Evolutionary conservation across 148 eudicot genomes (phyloP).

Genomic region (Rhododendron ovatum): DNA sequence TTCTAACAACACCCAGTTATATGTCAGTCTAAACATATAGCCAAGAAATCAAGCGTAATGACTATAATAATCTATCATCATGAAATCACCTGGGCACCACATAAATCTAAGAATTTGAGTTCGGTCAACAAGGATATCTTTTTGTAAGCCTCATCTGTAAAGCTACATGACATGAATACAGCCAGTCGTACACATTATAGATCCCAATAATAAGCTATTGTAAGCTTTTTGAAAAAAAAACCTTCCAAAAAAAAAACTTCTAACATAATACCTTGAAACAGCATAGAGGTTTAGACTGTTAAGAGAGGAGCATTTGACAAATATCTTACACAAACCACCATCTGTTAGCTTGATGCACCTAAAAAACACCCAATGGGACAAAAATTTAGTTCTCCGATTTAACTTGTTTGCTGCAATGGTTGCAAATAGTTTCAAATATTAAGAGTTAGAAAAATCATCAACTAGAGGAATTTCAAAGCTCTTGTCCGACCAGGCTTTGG

Average conservation of each 20-base stretch:
- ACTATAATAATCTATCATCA: neutral
- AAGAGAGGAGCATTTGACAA: conserved; percentile 64
- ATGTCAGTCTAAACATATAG: conserved; percentile 15
- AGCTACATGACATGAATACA: conserved; percentile 38
- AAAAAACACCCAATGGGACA: conserved; percentile 11
- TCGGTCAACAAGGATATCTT: conserved; percentile 49
- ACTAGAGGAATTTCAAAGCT: neutral
- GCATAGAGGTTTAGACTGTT: conserved; percentile 81
- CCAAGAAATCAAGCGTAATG: neutral
- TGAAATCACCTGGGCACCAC: conserved; percentile 87
- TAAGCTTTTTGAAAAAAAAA: neutral
- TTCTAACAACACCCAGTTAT: conserved; percentile 43
- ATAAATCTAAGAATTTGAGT: conserved; percentile 82
- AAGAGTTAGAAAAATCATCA: neutral
- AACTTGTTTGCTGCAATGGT: neutral
- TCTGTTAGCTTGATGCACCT: conserved; percentile 90
- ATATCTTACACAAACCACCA: conserved; percentile 61
- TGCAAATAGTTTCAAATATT: neutral
- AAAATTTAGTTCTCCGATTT: neutral
- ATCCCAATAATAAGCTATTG: neutral
- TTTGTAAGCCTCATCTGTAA: conserved; percentile 71
- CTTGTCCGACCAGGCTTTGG: neutral
- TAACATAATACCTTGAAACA: conserved; percentile 56
- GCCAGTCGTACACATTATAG: neutral
- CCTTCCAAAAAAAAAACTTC: neutral